A percentile compares a stretch with the other conserved stretches of the same genome.
These are phyloP conservation scores for Pichia cephalocereana DNA, from an alignment of 805 yeast genomes.

Conservation along the genomic window DNA sequence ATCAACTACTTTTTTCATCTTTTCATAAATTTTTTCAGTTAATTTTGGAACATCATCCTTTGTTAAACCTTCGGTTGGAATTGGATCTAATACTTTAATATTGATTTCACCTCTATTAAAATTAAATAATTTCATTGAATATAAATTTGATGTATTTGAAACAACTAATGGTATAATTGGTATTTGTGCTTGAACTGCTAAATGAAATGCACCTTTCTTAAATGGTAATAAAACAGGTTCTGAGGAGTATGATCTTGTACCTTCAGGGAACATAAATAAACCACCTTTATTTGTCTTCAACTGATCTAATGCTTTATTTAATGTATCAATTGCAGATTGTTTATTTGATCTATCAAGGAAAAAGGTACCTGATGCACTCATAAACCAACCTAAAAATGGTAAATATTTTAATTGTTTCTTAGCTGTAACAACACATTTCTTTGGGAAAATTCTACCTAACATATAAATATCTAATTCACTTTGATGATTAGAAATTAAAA, in stretches of 20 bases:
- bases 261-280: slow-evolving; percentile 92
- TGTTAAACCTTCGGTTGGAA: slow-evolving; percentile 59
- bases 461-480: slow-evolving; percentile 76
- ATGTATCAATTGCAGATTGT: slow-evolving; percentile 64
- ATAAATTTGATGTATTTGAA: slow-evolving; percentile 71
- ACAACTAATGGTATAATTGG: slow-evolving; percentile 88
- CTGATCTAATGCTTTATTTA: slow-evolving; percentile 56
- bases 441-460: slow-evolving; percentile 78
- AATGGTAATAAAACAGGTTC: slow-evolving; percentile 71
- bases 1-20: slow-evolving; percentile 41
- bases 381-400: slow-evolving; percentile 96
- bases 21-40: slow-evolving; percentile 42
- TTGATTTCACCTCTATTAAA: slow-evolving; percentile 71
- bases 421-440: slow-evolving; percentile 86
- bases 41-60: slow-evolving; percentile 63
- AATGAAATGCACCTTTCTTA: slow-evolving; percentile 96
- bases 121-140: slow-evolving; percentile 49
- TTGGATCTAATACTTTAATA: slow-evolving; percentile 74
- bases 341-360: slow-evolving; percentile 79
- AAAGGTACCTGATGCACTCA: slow-evolving; percentile 83
- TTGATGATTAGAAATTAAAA: slow-evolving; percentile 84
- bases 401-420: slow-evolving; percentile 73
- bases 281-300: slow-evolving; percentile 60
- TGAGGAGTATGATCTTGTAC: slow-evolving; percentile 78
- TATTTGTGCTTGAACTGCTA: slow-evolving; percentile 85